Evolutionary conservation across 495 filamentous ascomycete species (phyloP), one percentile per base, ranked within the genome.

Genomic region (Penicillium macrosclerotiorum): DNA sequence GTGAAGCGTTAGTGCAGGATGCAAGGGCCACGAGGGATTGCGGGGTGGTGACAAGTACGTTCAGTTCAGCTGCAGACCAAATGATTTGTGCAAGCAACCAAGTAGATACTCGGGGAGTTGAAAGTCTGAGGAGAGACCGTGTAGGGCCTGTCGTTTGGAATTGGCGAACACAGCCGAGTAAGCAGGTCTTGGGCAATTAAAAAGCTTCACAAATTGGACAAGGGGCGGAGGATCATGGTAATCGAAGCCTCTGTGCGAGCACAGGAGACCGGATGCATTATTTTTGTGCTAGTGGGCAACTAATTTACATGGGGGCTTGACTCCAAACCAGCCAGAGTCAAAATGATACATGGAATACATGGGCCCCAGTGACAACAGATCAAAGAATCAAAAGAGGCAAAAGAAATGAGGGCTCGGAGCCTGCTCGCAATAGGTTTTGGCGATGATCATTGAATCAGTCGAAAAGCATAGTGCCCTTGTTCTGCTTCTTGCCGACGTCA

Each of bases 401-500:
- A n/a, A n/a, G n/a, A n/a, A n/a, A n/a, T n/a, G n/a, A n/a, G n/a
- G n/a, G n/a, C n/a, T n/a, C n/a, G n/a, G n/a, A n/a, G n/a, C 18
- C 13, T 18, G 8, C 22, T 33, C 22, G 22, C 11, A 9, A n/a
- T 14, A 31, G 7, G 18, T 26, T 9, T 16, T 24, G 17, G 34
- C 24, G 14, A 30, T 26, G 8, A 13, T 7, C 5, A 12, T 18
- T n/a, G 7, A 18, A 33, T 33, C 36, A 57, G 4, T 46, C 33
- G 35, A 56, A 65, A 9, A 66, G 47, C 53, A 72, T 57, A 12
- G 40, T 52, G 39, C 71, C 71, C 68, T 74, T 74, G 55, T 74
- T 74, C 51, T 73, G 69, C 57, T 71, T 66, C 59, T 65, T 63
- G 45, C 71, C 62, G 7, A 74, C 66, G 18, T 61, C 58, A 42